Evolutionary conservation across 202 grass and related monocot species (phyloP).

Genomic region (Brachypodium distachyon): DNA sequence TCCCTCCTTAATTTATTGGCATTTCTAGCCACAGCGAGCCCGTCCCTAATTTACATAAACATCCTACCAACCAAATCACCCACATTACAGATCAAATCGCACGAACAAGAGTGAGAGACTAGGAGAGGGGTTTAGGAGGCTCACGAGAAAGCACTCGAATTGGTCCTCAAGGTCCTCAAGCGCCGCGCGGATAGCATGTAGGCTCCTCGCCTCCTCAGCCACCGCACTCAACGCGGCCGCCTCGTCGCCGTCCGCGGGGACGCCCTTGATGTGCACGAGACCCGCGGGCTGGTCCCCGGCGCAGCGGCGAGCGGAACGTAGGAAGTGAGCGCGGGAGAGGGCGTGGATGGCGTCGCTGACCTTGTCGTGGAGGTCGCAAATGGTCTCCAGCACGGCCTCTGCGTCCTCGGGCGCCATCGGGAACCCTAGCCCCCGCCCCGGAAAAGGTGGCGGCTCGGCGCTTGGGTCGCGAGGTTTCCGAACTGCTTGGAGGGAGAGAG

Average conservation of each 20-base stretch:
- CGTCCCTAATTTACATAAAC: background rate
- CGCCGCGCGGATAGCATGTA: conserved; percentile 49
- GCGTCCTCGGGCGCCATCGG: conserved; percentile 47
- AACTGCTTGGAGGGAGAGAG: conserved; percentile 11
- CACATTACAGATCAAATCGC: background rate
- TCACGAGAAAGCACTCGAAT: conserved; percentile 64
- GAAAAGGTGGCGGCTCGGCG: background rate
- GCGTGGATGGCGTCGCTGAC: conserved; percentile 70
- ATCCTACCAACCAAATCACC: background rate
- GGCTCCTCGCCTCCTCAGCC: conserved; percentile 49
- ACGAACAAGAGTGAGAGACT: background rate
- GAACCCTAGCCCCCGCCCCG: conserved; percentile 31
- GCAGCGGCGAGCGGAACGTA: conserved; percentile 38
- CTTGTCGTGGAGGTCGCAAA: conserved; percentile 78
- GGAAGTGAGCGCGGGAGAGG: conserved; percentile 58
- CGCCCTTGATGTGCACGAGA: conserved; percentile 32
- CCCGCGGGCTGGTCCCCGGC: conserved; percentile 6
- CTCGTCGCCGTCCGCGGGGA: background rate
- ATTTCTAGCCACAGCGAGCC: background rate
- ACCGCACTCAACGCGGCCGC: background rate
- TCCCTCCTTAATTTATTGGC: background rate
- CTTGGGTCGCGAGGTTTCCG: conserved; percentile 1
- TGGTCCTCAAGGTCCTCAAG: conserved; percentile 66
- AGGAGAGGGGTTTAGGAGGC: background rate
- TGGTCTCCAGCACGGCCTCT: conserved; percentile 55